Evolutionary conservation across 140 eudicot genomes (phyloP).

Genomic region (Anethum foeniculum): DNA sequence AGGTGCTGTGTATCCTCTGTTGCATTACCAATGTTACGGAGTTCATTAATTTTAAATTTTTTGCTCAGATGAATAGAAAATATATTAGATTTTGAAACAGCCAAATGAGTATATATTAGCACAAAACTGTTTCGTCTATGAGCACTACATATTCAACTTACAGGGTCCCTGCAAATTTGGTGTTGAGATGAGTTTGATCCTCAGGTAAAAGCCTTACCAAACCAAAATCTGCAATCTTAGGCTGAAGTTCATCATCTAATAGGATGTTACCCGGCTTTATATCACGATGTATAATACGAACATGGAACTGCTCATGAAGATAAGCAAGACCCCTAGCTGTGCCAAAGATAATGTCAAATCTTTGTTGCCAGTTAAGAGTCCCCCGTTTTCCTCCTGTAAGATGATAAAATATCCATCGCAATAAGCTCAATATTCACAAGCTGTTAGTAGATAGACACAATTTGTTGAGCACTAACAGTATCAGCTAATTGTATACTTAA

Average conservation of each 20-base stretch:
- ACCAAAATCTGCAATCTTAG: conserved; percentile 59
- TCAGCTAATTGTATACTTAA: background rate
- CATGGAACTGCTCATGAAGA: conserved; percentile 50
- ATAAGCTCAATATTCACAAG: background rate
- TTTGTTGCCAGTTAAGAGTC: conserved; percentile 42
- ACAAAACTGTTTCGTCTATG: no score
- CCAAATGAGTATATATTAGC: background rate
- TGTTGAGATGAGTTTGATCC: conserved; percentile 46
- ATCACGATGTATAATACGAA: conserved; percentile 48
- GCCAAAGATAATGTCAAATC: conserved; percentile 21
- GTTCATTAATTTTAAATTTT: background rate
- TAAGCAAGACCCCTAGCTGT: conserved; percentile 35
- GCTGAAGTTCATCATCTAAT: conserved; percentile 41
- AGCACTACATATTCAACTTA: conserved; percentile 20
- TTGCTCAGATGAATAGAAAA: background rate
- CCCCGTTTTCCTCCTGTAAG: conserved; percentile 41
- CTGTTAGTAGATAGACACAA: background rate
- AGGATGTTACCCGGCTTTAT: conserved; percentile 50
- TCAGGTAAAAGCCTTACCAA: conserved; percentile 32
- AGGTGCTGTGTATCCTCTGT: conserved; percentile 35
- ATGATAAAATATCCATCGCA: background rate
- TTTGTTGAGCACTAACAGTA: background rate
- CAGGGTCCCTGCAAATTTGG: conserved; percentile 50
- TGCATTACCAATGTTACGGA: background rate
- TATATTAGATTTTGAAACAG: background rate